Base-by-base conservation (phyloP, 768 basidiomycete species). In the Lactarius psammicola region DNA sequence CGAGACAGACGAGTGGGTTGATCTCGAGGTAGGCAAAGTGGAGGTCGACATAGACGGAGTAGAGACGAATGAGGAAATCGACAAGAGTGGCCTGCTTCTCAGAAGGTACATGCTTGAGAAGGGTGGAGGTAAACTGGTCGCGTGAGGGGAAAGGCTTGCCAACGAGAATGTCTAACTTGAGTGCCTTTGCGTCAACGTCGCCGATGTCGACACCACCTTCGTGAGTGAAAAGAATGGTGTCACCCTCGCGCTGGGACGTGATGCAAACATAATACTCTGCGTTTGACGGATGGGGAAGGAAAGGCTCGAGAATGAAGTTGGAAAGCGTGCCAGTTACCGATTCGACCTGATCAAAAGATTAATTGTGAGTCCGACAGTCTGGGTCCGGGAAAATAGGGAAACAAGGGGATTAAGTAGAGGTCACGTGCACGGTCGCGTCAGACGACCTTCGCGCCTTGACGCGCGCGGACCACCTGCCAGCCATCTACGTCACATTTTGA, bases 21-120 rank as follows among this genome's bases (percentile, higher is more conserved):
- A 99, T 99, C 80, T 98, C 96, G 74, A 99, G 93, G 81, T 99
- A 98, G 26, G 97, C 94, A 75, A 98, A 99, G 84, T 99, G 97
- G 60, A 98, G 90, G 77, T 99, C 95, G 71, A 95, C 95, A 77
- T 98, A 98, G 73, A 98, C 94, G 68, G 89, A 88, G 86, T 99
- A 98, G 33, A 98, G 87, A 66, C 95, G 86, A 77, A 90, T 83
- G 74, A 99, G 83, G 81, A 98, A 99, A 80, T 98, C 95, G 72
- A 91, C 85, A 67, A 98, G 88, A 38, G 93, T 92, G 68, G 95
- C 91, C 78, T 92, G 89, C 83, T 94, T 94, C 61, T 80, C 85
- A 2, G 81, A 82, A n/a, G 91, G 86, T 60, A 98, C 95, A 71
- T 95, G 84, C 31, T 82, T 82, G 59, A 98, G 85, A 70, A 99